phyloP scores from a whole-genome alignment of 225 moss, liverwort and hornwort genomes.

The Marchantia paleacea region DNA sequence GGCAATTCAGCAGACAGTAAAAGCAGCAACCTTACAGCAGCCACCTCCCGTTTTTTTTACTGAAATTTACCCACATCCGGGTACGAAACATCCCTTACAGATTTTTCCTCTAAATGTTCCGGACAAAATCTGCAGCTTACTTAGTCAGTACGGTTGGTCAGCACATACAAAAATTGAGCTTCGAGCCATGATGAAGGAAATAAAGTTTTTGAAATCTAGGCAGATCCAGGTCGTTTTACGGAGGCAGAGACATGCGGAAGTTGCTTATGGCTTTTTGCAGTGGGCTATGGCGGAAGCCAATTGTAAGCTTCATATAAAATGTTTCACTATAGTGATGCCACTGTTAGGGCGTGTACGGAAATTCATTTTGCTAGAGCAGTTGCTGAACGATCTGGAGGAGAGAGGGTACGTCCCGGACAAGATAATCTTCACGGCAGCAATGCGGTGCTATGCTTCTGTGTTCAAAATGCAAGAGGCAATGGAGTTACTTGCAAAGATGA shows the following conservation, averaged over 20 bases:
- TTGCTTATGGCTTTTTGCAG: slow-evolving; percentile 40
- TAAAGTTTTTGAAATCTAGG: slow-evolving; percentile 30
- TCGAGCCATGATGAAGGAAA: slow-evolving; percentile 30
- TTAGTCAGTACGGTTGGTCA: slow-evolving; percentile 44
- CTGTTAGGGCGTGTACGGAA: slow-evolving; percentile 37
- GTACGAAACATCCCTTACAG: slow-evolving; percentile 18
- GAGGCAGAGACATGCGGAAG: slow-evolving; percentile 37
- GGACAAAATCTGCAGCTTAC: slow-evolving; percentile 25
- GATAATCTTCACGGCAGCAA: slow-evolving; percentile 41
- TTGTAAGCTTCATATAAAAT: slow-evolving; percentile 34
- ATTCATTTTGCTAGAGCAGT: slow-evolving; percentile 35
- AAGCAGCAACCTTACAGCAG: background rate
- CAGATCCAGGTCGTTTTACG: slow-evolving; percentile 34
- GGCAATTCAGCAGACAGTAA: slow-evolving; percentile 2
- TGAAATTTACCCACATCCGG: slow-evolving; percentile 14
- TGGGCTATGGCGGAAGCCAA: slow-evolving; percentile 43
- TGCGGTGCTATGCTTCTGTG: slow-evolving; percentile 42
- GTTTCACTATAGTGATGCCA: slow-evolving; percentile 37
- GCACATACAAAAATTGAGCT: slow-evolving; percentile 43
- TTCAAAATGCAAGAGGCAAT: slow-evolving; percentile 35
- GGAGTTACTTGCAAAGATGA: slow-evolving; percentile 42
- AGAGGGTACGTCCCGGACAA: slow-evolving; percentile 34
- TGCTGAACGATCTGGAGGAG: slow-evolving; percentile 34
- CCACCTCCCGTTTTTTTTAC: slow-evolving; percentile 11
- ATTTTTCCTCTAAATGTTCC: slow-evolving; percentile 20